Conservation (phyloP, 768 basidiomycete species). For the Termitomyces sp. region DNA sequence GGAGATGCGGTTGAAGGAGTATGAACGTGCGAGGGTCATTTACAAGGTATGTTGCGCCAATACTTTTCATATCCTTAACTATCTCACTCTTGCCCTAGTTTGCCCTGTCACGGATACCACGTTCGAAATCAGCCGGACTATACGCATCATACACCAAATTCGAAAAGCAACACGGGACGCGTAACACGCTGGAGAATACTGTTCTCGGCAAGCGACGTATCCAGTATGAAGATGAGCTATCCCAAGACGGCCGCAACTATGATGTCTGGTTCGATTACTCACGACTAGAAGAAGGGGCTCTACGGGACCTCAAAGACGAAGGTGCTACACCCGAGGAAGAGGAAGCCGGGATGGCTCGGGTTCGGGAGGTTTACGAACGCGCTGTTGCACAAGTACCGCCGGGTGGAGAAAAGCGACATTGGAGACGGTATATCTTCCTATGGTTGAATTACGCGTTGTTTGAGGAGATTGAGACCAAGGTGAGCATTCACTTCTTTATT, state of each 20-base stretch:
- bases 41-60: conserved; percentile 70
- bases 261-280: conserved; percentile 99
- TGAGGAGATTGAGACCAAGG: conserved; percentile 95
- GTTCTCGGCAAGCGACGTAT: conserved; percentile 97
- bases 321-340: conserved; percentile 72
- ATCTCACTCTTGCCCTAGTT: conserved; percentile 53
- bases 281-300: conserved; percentile 87
- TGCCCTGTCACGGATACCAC: conserved; percentile 88
- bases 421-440: conserved; percentile 86
- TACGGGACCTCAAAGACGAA: conserved; percentile 70
- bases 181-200: conserved; percentile 85
- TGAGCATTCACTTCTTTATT: conserved; percentile 26
- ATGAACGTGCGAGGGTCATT: conserved; percentile 93
- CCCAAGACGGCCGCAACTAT: conserved; percentile 91
- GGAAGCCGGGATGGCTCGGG: conserved; percentile 57
- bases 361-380: conserved; percentile 93
- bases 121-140: conserved; percentile 84
- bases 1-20: conserved; percentile 96
- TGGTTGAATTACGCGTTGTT: conserved; percentile 97
- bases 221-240: conserved; percentile 95
- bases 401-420: conserved; percentile 88
- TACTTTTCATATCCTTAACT: background rate
- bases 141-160: conserved; percentile 96
- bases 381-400: conserved; percentile 96
- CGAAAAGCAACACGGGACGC: conserved; percentile 95